Evolutionary conservation across 2,329 filamentous ascomycete species (phyloP), one percentile per base, ranked within the genome.

Genomic region (Colletotrichum spaethianum): DNA sequence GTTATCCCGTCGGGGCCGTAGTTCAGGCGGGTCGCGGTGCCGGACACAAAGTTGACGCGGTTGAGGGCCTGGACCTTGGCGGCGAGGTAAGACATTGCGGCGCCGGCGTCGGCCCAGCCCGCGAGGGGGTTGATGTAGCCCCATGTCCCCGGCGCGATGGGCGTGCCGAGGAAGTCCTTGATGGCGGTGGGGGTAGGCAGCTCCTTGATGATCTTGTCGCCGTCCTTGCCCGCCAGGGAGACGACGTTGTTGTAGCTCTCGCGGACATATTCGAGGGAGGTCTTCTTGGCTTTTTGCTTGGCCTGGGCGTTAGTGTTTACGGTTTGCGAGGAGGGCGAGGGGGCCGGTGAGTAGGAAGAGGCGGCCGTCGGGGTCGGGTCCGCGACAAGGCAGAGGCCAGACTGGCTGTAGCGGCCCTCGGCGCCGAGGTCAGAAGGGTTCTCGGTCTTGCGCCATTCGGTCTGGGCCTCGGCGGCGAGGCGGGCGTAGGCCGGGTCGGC

Each of bases 31-130:
- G 28, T 86, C 3, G 86, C 88, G 23, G 83, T 84, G 33, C 84
- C 89, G 60, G 85, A 84, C 36, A 90, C 80, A 75, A 92, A 91
- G 2, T 75, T 77, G 28, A 93, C 87, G 63, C 91, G 86, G 12
- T 86, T 85, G 9, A 88, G 87, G 11, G 83, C 85, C 46, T 86
- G 84, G 31, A 91, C 88, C 64, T 86, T 82, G 53, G 84, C 78
- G 69, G 89, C 86, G 20, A 93, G 80, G 86, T 89, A 93, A 55
- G 85, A 81, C 91, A 96, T 93, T 18, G 87, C 89, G 56, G 87
- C 88, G 73, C 91, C 92, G 0, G 94, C 94, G 79, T 97, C 89
- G 2, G 93, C 94, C 94, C 94, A 97, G 7, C 94, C 94, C 48
- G 91, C 93, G 36, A 87, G 85, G 64, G 87, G 86, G 80, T 97